Percentiles rank a stretch among this genome's conserved stretches.
Evolutionary conservation across 2,329 filamentous ascomycete species (phyloP).

Genomic region (Pseudocercospora macadamiae): DNA sequence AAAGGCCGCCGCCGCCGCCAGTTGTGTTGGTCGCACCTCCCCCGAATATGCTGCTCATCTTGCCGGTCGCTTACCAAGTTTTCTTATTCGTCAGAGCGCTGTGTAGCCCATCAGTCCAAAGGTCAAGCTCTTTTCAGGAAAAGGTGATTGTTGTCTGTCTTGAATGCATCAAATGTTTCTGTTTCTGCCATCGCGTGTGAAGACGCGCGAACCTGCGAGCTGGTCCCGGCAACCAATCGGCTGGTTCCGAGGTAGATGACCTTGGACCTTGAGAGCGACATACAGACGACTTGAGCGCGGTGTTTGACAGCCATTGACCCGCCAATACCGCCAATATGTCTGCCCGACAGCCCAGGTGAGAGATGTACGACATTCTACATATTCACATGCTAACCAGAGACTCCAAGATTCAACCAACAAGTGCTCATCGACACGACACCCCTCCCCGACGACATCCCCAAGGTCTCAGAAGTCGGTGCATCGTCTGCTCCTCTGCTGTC

Average conservation of each 20-base stretch:
- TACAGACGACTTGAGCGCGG: neutral
- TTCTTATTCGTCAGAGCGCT: too few species aligned
- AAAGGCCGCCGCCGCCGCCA: conserved; percentile 7
- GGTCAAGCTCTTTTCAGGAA: too few species aligned
- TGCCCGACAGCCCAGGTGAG: conserved; percentile 62
- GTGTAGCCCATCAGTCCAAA: too few species aligned
- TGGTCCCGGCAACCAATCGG: conserved; percentile 24
- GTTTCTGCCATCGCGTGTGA: neutral
- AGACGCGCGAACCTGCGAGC: conserved; percentile 5
- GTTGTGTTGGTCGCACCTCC: conserved; percentile 2
- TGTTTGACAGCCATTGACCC: conserved; percentile 16
- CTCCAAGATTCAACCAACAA: conserved; percentile 87
- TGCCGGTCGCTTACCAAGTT: neutral
- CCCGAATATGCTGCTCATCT: conserved; percentile 32
- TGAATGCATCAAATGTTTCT: neutral
- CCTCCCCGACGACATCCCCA: conserved; percentile 86
- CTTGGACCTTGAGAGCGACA: neutral
- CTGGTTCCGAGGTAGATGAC: conserved; percentile 18
- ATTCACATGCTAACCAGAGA: conserved; percentile 12
- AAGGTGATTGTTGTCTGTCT: conserved; percentile 13
- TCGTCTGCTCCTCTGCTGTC: conserved; percentile 90
- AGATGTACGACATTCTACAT: conserved; percentile 23
- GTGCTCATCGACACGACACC: conserved; percentile 94
- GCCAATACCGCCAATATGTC: conserved; percentile 56
- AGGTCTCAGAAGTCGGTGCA: conserved; percentile 89